phyloP scores from a whole-genome alignment of 1,284 basidiomycete genomes.

The Chiua sp. region DNA sequence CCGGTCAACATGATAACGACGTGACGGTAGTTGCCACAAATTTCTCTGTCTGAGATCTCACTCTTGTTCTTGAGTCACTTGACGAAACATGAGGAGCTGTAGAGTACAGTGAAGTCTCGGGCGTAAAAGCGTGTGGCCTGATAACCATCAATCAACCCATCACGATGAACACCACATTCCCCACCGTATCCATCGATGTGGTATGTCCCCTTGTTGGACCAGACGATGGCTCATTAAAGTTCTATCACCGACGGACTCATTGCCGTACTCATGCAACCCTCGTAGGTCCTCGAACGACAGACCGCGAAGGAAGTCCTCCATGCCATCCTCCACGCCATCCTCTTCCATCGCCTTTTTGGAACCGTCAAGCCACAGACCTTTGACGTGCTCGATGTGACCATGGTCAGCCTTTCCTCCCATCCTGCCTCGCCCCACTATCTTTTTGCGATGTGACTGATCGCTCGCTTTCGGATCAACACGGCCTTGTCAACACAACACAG shows the following conservation, averaged over 20 bases:
- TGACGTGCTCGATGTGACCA: conserved; percentile 81
- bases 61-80: no score
- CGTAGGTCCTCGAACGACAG: conserved; percentile 70
- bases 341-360: conserved; percentile 82
- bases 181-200: conserved; percentile 59
- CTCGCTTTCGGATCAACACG: not conserved
- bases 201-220: conserved; percentile 33
- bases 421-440: not conserved
- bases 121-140: not conserved
- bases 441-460: not conserved
- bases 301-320: conserved; percentile 73
- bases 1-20: no score
- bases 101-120: no score
- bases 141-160: not conserved
- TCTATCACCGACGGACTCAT: no score
- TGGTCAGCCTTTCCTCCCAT: conserved; percentile 50
- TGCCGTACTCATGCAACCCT: not conserved
- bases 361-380: conserved; percentile 74
- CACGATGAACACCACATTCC: conserved; percentile 40
- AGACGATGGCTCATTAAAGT: not conserved
- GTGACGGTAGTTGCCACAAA: no score
- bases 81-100: no score
- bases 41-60: no score
- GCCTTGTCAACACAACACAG: conserved; percentile 40
- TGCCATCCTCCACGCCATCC: conserved; percentile 73